Evolutionary conservation across 768 basidiomycete species (phyloP).

Genomic region (Tylopilus intermedius): DNA sequence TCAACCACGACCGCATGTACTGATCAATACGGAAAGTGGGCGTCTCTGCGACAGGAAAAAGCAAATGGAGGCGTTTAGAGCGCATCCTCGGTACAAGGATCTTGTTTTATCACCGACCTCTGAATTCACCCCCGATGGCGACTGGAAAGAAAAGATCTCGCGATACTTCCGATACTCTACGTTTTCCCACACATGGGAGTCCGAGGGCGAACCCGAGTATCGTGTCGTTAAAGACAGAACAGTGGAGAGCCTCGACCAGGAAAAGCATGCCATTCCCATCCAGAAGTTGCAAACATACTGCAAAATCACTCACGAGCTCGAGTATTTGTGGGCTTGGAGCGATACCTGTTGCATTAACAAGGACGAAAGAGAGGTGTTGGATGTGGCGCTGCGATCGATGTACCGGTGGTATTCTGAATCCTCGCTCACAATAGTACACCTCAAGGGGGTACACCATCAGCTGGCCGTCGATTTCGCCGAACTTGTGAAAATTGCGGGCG

Average conservation of each 20-base stretch:
- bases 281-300: slow-evolving; percentile 11
- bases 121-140: background rate
- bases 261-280: background rate
- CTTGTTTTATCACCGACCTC: slow-evolving; percentile 10
- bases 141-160: background rate
- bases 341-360: too few species aligned
- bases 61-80: slow-evolving; percentile 10
- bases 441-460: too few species aligned
- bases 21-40: slow-evolving; percentile 16
- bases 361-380: too few species aligned
- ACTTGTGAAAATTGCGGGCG: too few species aligned
- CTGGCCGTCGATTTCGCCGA: too few species aligned
- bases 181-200: slow-evolving; percentile 23
- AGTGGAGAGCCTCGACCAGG: slow-evolving; percentile 4
- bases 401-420: too few species aligned
- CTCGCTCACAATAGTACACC: too few species aligned
- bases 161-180: slow-evolving; percentile 16
- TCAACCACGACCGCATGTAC: slow-evolving; percentile 5
- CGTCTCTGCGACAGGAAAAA: slow-evolving; percentile 11
- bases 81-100: slow-evolving; percentile 8
- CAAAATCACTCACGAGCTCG: too few species aligned
- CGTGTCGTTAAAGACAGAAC: background rate
- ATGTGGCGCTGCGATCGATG: too few species aligned
- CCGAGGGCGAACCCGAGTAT: slow-evolving; percentile 3
- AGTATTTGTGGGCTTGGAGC: too few species aligned